These are phyloP conservation scores for Nemania diffusa DNA, from an alignment of 2,329 filamentous ascomycete species.

Conservation along the genomic window DNA sequence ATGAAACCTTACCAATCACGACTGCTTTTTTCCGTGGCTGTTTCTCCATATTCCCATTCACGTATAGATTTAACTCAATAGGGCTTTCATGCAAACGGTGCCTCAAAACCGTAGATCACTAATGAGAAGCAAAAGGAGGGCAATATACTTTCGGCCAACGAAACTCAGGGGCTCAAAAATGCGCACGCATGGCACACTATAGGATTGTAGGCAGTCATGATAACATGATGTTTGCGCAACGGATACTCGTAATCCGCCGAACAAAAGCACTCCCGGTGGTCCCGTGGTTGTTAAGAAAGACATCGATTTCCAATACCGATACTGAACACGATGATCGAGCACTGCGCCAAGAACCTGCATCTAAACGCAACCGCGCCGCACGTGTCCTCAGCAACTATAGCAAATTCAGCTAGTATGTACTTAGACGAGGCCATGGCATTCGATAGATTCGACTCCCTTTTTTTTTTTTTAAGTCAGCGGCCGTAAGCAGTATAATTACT, in stretches of 20 bases:
- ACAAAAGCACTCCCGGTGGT: not conserved
- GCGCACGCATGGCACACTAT: not conserved
- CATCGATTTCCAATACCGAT: conserved; percentile 11
- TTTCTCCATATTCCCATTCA: conserved; percentile 42
- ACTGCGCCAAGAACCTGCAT: conserved; percentile 1
- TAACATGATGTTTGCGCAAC: not conserved
- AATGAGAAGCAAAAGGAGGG: not conserved
- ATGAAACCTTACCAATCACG: conserved; percentile 58
- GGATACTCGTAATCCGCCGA: not conserved
- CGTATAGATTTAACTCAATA: not conserved
- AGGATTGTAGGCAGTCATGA: not conserved
- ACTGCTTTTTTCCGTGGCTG: conserved; percentile 58
- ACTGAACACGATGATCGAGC: conserved; percentile 17
- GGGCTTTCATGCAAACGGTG: no score
- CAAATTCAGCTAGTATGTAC: conserved; percentile 2
- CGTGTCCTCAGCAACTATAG: not conserved
- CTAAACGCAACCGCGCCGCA: no score
- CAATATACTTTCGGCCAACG: not conserved
- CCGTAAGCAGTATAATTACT: not conserved
- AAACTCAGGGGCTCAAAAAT: not conserved
- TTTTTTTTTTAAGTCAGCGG: not conserved
- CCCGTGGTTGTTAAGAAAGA: not conserved
- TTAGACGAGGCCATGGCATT: conserved; percentile 11
- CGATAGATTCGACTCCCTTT: not conserved
- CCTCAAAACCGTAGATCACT: no score